These are phyloP conservation scores for Volvariella surrecta DNA, from an alignment of 1,284 basidiomycete species.

Conservation along the genomic window DNA sequence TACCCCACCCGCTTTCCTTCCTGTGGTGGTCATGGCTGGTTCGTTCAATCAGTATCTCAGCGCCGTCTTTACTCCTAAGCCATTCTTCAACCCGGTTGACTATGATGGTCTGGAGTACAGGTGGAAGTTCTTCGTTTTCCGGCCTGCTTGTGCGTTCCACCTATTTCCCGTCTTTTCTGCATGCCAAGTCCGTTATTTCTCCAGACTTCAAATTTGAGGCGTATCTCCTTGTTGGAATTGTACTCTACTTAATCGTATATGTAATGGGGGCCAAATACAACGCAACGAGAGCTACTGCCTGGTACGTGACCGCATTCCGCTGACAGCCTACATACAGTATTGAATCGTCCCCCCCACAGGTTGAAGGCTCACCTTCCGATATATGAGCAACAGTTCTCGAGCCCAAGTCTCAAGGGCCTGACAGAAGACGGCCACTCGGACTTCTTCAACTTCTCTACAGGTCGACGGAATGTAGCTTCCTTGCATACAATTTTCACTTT, in stretches of 20 bases:
- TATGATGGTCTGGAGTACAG: conserved; percentile 54
- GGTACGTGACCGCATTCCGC: conserved; percentile 33
- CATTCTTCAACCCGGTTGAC: conserved; percentile 28
- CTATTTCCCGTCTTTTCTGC: conserved; percentile 4
- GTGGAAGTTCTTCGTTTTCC: conserved; percentile 72
- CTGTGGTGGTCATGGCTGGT: conserved; percentile 14
- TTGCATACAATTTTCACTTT: conserved; percentile 76
- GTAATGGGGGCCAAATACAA: conserved; percentile 51
- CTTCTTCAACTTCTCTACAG: conserved; percentile 81
- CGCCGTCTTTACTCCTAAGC: conserved; percentile 37
- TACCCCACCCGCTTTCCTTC: no score
- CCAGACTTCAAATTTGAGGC: conserved; percentile 63
- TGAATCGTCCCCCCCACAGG: no score
- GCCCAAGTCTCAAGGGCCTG: conserved; percentile 39
- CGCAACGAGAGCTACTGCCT: conserved; percentile 42
- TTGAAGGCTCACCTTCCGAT: conserved; percentile 46
- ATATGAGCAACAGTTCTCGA: conserved; percentile 62
- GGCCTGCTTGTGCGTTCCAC: conserved; percentile 61
- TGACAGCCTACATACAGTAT: conserved; percentile 1
- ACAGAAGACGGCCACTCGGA: conserved; percentile 65
- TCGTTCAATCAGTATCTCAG: conserved; percentile 30
- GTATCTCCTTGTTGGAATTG: conserved; percentile 41
- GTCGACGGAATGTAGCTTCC: conserved; percentile 65
- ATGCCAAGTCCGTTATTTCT: conserved; percentile 7
- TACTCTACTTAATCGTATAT: conserved; percentile 45